Evolutionary conservation across 1,284 basidiomycete species (phyloP).

Genomic region (Naganishia sp.): DNA sequence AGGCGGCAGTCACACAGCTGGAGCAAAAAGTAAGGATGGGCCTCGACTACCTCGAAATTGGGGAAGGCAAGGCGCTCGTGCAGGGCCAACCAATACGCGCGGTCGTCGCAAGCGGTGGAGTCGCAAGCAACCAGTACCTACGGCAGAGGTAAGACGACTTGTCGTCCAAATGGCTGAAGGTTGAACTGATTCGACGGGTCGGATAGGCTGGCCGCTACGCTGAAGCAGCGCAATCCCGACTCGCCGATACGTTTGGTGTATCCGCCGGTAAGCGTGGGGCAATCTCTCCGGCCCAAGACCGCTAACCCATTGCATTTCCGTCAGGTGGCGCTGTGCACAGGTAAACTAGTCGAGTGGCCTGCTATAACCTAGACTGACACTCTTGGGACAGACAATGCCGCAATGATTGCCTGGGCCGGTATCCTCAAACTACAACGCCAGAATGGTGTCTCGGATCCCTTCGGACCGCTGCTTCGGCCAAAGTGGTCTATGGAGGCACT

Average conservation of each 20-base stretch:
- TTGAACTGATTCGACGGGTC: not conserved
- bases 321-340: slow-evolving; percentile 70
- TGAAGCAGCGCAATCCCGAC: slow-evolving; percentile 51
- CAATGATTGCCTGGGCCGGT: slow-evolving; percentile 89
- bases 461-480: slow-evolving; percentile 47
- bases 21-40: slow-evolving; percentile 70
- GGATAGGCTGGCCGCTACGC: slow-evolving; percentile 56
- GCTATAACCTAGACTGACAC: not conserved
- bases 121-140: slow-evolving; percentile 77
- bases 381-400: slow-evolving; percentile 74
- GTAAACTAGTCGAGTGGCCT: slow-evolving; percentile 51
- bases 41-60: slow-evolving; percentile 49
- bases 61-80: slow-evolving; percentile 53
- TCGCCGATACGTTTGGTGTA: slow-evolving; percentile 34
- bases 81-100: slow-evolving; percentile 53
- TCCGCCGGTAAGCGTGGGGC: slow-evolving; percentile 25
- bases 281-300: slow-evolving; percentile 52
- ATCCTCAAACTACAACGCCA: slow-evolving; percentile 72
- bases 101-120: slow-evolving; percentile 84
- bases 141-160: slow-evolving; percentile 60
- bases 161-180: not conserved
- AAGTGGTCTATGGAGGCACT: slow-evolving; percentile 58
- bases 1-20: slow-evolving; percentile 69
- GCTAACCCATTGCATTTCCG: slow-evolving; percentile 51
- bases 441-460: slow-evolving; percentile 60